Evolutionary conservation across 2,329 filamentous ascomycete genomes (phyloP).

Genomic region (Tetracladium maxilliforme): DNA sequence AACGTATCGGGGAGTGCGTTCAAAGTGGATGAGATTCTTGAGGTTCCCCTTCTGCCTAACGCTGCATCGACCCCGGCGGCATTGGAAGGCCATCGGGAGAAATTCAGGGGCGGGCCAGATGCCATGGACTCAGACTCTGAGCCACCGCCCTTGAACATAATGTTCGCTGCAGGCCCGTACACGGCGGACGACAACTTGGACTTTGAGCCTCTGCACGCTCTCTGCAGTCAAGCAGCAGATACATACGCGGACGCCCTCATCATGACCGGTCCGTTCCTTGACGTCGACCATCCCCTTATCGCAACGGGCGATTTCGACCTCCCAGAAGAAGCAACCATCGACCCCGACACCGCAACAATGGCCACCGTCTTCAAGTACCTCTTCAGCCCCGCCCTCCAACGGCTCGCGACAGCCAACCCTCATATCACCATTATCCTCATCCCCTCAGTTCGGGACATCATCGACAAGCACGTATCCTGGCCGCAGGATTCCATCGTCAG

Average conservation of each 20-base stretch:
- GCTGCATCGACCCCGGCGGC: constrained; percentile 55
- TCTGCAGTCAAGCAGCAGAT: constrained; percentile 66
- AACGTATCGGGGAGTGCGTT: constrained; percentile 82
- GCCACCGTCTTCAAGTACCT: constrained; percentile 70
- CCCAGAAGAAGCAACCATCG: constrained; percentile 47
- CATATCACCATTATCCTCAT: constrained; percentile 68
- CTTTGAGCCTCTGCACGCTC: constrained; percentile 71
- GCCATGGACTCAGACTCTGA: constrained; percentile 43
- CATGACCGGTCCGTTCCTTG: constrained; percentile 77
- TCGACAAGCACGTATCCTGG: constrained; percentile 77
- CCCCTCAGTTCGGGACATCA: constrained; percentile 70
- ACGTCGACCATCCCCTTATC: constrained; percentile 79
- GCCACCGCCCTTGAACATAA: constrained; percentile 55
- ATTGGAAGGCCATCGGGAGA: constrained; percentile 54
- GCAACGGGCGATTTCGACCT: constrained; percentile 68
- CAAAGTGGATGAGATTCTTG: constrained; percentile 60
- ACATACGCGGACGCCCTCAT: constrained; percentile 66
- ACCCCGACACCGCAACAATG: constrained; percentile 70
- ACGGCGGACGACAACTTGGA: constrained; percentile 85
- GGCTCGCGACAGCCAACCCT: constrained; percentile 56
- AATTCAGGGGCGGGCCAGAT: constrained; percentile 49
- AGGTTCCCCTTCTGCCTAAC: constrained; percentile 58
- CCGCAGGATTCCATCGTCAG: constrained; percentile 58
- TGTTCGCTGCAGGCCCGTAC: constrained; percentile 78
- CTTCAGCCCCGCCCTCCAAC: constrained; percentile 59